Evolutionary conservation across 2,329 filamentous ascomycete species (phyloP), one percentile per base, ranked within the genome.

Genomic region (Aureobasidium melanogenum): DNA sequence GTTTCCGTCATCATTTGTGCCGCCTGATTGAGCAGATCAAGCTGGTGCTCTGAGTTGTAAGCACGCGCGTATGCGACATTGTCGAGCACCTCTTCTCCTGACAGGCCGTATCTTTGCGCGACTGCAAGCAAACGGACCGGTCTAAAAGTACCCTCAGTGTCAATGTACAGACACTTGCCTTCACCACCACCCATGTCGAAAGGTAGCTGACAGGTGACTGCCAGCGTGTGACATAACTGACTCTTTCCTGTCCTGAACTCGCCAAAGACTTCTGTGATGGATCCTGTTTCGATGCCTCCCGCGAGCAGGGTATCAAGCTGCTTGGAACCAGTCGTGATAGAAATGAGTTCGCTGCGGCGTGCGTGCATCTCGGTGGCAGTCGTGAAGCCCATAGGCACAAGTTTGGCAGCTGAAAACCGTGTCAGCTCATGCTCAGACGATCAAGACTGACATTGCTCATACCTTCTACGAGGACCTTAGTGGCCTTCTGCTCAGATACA

Each of bases 1-100:
- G 94, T 99, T 78, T 99, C 95, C 62, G 92, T 97, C 95, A 99
- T 99, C 94, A 99, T 99, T 64, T 91, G 86, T 2, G 94, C 88
- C 3, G 94, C 95, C 74, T 97, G 93, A 69, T 94, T 94, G 64
- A 99, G 85, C 8, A 99, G 82, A 73, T 96, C 91, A 55, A 99
- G 83, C 74, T 99, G 94, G 75, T 99, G 94, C 67, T 99, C 94
- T 0, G 93, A 97, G 74, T 99, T 99, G 79, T 99, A 99, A 10
- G 94, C 94, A 63, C 94, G 88, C 54, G 95, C 95, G 73, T 99
- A 99, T 3, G 95, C 95, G 61, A 99, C 92, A 68, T 99, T 99
- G 77, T 99, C 95, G 9, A 99, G 82, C 0, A 99, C 94, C 74
- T 99, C 95, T 75, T 99, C 94, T 22, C 94, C 94, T 3, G 91